These are phyloP conservation scores for Penicillium waksmanii DNA, from an alignment of 495 filamentous ascomycete species.

Conservation along the genomic window DNA sequence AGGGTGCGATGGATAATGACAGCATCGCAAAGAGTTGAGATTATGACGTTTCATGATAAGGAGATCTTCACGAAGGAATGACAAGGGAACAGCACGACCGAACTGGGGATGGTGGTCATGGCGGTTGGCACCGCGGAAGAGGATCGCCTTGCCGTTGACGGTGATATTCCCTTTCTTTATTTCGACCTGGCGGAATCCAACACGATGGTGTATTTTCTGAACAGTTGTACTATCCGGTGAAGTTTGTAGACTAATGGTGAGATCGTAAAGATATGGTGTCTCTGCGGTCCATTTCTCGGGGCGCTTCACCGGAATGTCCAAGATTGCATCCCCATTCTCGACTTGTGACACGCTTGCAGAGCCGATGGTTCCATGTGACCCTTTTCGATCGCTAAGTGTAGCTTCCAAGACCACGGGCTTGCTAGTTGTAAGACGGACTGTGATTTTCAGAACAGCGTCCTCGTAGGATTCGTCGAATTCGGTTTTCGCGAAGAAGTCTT, in stretches of 20 bases:
- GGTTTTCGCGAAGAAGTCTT: conserved; percentile 61
- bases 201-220: conserved; percentile 51
- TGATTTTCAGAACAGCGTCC: conserved; percentile 53
- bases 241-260: conserved; percentile 37
- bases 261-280: conserved; percentile 59
- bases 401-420: conserved; percentile 31
- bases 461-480: conserved; percentile 58
- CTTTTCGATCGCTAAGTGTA: conserved; percentile 34
- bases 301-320: conserved; percentile 46
- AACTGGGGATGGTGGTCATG: conserved; percentile 64
- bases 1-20: conserved; percentile 64
- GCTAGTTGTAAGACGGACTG: conserved; percentile 40
- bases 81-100: conserved; percentile 62
- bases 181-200: conserved; percentile 65
- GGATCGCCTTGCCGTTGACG: conserved; percentile 61
- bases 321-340: conserved; percentile 14
- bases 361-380: background rate
- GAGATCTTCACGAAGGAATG: conserved; percentile 60
- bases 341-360: background rate
- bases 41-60: conserved; percentile 71
- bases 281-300: conserved; percentile 70
- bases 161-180: conserved; percentile 57
- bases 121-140: conserved; percentile 63
- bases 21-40: conserved; percentile 65
- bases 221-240: conserved; percentile 27